Evolutionary conservation across 225 moss, liverwort and hornwort genomes (phyloP).

Genomic region (Rhytidiadelphus loreus): DNA sequence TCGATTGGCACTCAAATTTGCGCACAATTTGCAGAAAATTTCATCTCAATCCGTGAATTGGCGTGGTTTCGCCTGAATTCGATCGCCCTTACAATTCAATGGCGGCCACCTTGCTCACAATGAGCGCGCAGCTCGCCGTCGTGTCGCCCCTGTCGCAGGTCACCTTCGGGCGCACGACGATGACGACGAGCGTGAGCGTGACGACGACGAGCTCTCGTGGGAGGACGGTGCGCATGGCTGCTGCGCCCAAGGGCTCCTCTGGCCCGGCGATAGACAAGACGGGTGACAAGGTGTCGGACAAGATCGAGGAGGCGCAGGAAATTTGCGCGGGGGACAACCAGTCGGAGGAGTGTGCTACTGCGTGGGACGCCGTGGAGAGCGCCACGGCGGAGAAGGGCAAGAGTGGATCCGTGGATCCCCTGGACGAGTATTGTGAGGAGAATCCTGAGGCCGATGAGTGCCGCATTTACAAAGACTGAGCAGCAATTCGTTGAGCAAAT

Average conservation of each 20-base stretch:
- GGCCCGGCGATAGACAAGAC: constrained; percentile 33
- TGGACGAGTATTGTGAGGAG: constrained; percentile 54
- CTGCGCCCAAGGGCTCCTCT: constrained; percentile 10
- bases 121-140: background rate
- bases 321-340: constrained; percentile 19
- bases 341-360: constrained; percentile 48
- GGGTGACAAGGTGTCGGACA: constrained; percentile 16
- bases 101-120: constrained; percentile 14
- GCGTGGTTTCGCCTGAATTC: background rate
- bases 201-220: background rate
- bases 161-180: background rate
- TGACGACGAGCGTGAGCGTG: background rate
- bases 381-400: constrained; percentile 18
- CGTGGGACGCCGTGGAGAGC: constrained; percentile 61
- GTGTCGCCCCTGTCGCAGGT: background rate
- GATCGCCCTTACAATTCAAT: background rate
- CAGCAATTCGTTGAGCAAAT: constrained; percentile 28
- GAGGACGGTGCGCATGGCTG: constrained; percentile 4
- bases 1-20: background rate
- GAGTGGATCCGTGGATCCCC: constrained; percentile 22
- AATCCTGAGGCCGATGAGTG: constrained; percentile 77
- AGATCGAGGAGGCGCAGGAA: constrained; percentile 44
- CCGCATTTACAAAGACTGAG: constrained; percentile 59
- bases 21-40: background rate
- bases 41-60: background rate